Conservation (phyloP, 73 alveolate species). For the Paramecium bursaria region DNA sequence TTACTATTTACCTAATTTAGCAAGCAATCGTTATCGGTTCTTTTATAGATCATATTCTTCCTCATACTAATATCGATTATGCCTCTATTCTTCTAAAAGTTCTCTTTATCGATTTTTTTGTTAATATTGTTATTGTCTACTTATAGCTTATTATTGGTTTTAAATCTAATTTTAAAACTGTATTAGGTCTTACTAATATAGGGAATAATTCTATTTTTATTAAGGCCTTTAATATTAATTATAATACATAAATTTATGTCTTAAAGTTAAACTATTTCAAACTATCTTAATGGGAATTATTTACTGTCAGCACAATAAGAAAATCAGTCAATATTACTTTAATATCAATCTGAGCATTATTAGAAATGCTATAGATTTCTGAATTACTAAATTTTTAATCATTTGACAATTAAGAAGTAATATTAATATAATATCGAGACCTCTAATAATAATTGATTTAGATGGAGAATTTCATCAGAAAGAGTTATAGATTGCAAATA, state of each 20-base stretch:
- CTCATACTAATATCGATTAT: no score
- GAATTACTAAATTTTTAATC: constrained; percentile 14
- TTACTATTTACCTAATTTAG: no score
- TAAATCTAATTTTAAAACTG: no score
- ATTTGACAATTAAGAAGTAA: constrained; percentile 21
- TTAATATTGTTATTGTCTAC: no score
- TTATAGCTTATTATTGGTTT: no score
- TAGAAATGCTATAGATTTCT: not conserved
- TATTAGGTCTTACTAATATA: no score
- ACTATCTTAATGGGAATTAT: constrained; percentile 34
- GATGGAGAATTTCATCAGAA: not conserved
- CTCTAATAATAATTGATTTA: constrained; percentile 20
- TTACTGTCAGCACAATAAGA: constrained; percentile 3
- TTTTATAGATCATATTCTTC: no score
- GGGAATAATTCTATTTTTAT: no score
- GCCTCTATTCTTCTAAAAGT: no score
- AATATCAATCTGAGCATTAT: constrained; percentile 25
- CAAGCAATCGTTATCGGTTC: no score
- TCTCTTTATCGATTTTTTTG: no score
- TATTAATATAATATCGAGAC: not conserved
- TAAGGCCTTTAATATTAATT: no score
- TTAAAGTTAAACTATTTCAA: not conserved
- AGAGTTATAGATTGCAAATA: not conserved
- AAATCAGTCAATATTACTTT: not conserved
- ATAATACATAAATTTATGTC: not conserved